Evolutionary conservation across 139 green algal species (phyloP).

Genomic region (Edaphochlamys debaryana): DNA sequence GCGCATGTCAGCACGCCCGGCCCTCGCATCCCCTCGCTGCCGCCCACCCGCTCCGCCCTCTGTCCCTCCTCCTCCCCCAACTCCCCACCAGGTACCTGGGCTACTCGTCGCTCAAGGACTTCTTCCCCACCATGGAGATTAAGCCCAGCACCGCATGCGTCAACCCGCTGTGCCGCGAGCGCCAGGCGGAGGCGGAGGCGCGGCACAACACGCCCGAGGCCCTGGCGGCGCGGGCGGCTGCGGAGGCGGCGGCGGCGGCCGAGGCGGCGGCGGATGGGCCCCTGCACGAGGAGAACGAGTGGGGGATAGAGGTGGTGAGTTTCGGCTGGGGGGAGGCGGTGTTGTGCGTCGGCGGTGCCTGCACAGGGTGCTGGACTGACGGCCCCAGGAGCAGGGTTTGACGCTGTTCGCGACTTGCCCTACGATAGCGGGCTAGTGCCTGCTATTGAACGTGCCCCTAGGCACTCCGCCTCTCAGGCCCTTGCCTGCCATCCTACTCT

Average conservation of each 20-base stretch:
- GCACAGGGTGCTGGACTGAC: too few relatives aligned
- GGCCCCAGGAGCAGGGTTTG: too few relatives aligned
- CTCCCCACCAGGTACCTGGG: constrained; percentile 81
- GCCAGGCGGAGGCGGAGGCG: neutral
- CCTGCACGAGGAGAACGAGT: constrained; percentile 92
- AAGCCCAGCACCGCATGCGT: constrained; percentile 85
- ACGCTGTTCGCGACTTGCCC: too few relatives aligned
- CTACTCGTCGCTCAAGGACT: constrained; percentile 94
- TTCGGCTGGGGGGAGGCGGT: neutral
- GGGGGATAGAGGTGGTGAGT: constrained; percentile 82
- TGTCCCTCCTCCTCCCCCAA: neutral
- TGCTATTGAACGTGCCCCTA: too few relatives aligned
- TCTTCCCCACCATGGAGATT: constrained; percentile 95
- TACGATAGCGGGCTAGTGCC: too few relatives aligned
- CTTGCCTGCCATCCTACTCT: too few relatives aligned
- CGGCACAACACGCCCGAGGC: constrained; percentile 45
- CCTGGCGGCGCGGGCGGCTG: constrained; percentile 50
- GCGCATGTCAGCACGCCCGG: too few relatives aligned
- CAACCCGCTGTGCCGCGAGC: constrained; percentile 60
- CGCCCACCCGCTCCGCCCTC: neutral
- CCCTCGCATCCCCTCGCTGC: too few relatives aligned
- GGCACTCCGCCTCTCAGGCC: too few relatives aligned
- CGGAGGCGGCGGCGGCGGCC: constrained; percentile 48
- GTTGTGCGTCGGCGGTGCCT: too few relatives aligned
- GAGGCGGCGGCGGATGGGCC: constrained; percentile 58